A percentile compares a stretch with the other conserved stretches of the same genome.
Evolutionary conservation across 768 basidiomycete species (phyloP).

Genomic region (Pulveroboletus sp.): DNA sequence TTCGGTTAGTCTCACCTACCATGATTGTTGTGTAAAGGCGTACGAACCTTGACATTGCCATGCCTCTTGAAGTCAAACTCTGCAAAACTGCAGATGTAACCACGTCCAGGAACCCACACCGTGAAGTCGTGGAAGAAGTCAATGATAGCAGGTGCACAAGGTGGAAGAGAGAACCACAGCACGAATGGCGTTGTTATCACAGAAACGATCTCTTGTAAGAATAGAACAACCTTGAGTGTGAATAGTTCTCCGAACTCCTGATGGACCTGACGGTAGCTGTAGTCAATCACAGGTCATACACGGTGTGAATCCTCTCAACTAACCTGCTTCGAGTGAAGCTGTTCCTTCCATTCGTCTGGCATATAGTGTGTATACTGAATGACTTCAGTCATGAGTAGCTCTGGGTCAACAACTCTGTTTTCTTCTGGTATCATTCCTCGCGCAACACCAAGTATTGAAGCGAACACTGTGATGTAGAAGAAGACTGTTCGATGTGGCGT

Average conservation of each 20-base stretch:
- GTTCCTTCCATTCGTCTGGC: slow-evolving; percentile 87
- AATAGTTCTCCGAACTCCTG: slow-evolving; percentile 89
- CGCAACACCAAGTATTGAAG: slow-evolving; percentile 81
- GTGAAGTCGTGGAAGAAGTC: slow-evolving; percentile 99
- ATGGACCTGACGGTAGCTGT: slow-evolving; percentile 58
- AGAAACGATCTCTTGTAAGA: slow-evolving; percentile 82
- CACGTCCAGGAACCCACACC: slow-evolving; percentile 92
- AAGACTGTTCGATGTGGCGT: slow-evolving; percentile 88
- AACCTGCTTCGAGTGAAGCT: slow-evolving; percentile 86
- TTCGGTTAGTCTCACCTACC: background rate
- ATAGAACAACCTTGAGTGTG: slow-evolving; percentile 86
- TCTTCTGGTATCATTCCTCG: slow-evolving; percentile 96
- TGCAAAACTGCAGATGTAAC: slow-evolving; percentile 96
- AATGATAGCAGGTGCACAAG: slow-evolving; percentile 84
- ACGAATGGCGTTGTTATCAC: slow-evolving; percentile 94
- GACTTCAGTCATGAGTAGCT: slow-evolving; percentile 87
- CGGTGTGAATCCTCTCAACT: slow-evolving; percentile 1
- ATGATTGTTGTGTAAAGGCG: background rate
- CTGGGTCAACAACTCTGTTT: slow-evolving; percentile 90
- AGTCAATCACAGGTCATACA: slow-evolving; percentile 1
- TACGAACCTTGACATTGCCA: slow-evolving; percentile 78
- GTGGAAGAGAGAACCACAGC: slow-evolving; percentile 87
- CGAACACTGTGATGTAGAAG: slow-evolving; percentile 89
- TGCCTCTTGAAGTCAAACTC: slow-evolving; percentile 97
- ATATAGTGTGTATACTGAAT: slow-evolving; percentile 94